Evolutionary conservation across 208 protist species (phyloP).

Genomic region (Leishmania braziliensis): DNA sequence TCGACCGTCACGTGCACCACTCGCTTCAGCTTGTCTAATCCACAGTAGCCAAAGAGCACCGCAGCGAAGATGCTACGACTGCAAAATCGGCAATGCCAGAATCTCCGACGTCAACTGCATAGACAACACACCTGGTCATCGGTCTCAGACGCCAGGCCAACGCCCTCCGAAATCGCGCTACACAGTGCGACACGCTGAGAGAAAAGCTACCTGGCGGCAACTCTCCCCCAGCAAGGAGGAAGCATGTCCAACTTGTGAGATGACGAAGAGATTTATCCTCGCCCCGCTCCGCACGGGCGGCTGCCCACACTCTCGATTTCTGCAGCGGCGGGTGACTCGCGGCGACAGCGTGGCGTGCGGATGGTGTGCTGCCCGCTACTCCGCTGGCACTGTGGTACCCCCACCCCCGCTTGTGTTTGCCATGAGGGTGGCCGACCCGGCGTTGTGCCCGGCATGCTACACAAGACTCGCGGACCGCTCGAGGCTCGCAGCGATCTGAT

Average conservation of each 20-base stretch:
- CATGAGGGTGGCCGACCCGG: no score
- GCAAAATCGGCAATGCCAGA: neutral
- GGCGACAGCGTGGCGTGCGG: no score
- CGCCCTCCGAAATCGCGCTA: neutral
- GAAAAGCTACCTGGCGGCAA: neutral
- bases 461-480: neutral
- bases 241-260: no score
- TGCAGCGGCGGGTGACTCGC: no score
- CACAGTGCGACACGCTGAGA: neutral
- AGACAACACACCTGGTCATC: neutral
- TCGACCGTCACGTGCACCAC: neutral
- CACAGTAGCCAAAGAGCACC: neutral
- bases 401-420: neutral
- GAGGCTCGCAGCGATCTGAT: neutral
- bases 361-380: no score
- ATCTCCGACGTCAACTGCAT: neutral
- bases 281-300: no score
- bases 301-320: no score
- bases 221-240: neutral
- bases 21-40: neutral
- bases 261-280: no score
- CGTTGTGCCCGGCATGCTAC: neutral
- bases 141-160: neutral
- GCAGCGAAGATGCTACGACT: neutral
- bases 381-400: no score